A percentile compares a stretch with the other conserved stretches of the same genome.
These are phyloP conservation scores for Aspergillus glaucus DNA, from an alignment of 2,329 filamentous ascomycete genomes.

Conservation along the genomic window DNA sequence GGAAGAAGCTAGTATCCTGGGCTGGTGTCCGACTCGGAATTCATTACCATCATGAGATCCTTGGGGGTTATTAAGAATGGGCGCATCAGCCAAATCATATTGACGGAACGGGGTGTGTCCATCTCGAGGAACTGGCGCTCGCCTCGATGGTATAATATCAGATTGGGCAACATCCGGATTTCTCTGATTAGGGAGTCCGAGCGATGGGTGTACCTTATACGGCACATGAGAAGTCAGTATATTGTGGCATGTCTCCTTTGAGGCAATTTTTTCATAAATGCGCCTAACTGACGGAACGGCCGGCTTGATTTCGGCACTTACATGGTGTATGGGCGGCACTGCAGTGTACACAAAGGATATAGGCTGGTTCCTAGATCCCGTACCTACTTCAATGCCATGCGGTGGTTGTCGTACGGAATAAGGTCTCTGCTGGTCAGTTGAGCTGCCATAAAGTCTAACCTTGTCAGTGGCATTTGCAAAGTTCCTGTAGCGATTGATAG, in stretches of 20 bases:
- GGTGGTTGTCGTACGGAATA: constrained; percentile 13
- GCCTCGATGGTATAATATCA: constrained; percentile 16
- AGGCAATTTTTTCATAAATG: neutral
- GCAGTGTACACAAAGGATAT: constrained; percentile 8
- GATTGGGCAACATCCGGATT: constrained; percentile 16
- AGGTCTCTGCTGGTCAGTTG: constrained; percentile 11
- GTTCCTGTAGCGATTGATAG: constrained; percentile 35
- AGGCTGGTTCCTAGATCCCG: constrained; percentile 8
- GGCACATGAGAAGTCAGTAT: constrained; percentile 22
- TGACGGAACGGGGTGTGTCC: constrained; percentile 13
- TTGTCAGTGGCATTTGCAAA: constrained; percentile 14
- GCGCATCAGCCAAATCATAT: constrained; percentile 16
- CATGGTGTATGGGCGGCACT: constrained; percentile 11
- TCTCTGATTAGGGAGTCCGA: constrained; percentile 12
- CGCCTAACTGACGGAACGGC: neutral
- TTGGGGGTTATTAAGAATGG: constrained; percentile 26
- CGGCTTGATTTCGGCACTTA: constrained; percentile 10
- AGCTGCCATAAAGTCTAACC: constrained; percentile 4
- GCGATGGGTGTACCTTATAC: constrained; percentile 14
- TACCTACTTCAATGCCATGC: constrained; percentile 9
- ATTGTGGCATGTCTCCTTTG: neutral
- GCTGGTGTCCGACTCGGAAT: constrained; percentile 11
- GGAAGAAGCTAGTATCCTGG: constrained; percentile 10
- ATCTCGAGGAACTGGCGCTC: constrained; percentile 11
- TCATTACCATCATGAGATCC: constrained; percentile 12